Conservation (phyloP, 345 rosid species). For the Gynandropsis gynandra region DNA sequence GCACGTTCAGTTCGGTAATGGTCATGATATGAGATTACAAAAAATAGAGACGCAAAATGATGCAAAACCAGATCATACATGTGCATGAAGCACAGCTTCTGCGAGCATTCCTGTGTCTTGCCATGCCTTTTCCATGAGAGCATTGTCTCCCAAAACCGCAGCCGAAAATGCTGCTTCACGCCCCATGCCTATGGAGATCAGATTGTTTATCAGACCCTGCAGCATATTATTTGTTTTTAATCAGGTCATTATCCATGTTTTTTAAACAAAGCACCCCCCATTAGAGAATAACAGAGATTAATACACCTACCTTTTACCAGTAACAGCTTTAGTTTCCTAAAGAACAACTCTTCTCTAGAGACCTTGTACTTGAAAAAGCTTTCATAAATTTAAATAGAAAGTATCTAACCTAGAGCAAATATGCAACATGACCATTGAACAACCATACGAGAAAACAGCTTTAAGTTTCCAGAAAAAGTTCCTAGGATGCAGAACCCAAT, state of each 20-base stretch:
- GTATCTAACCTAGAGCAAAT: too few species aligned
- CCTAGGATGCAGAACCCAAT: constrained; percentile 4
- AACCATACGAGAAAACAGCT: not conserved
- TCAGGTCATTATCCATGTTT: not conserved
- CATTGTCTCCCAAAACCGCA: constrained; percentile 91
- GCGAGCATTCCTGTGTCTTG: constrained; percentile 99
- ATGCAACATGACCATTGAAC: not conserved
- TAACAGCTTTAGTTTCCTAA: not conserved
- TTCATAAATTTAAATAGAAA: too few species aligned
- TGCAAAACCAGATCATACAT: constrained; percentile 42
- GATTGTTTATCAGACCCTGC: constrained; percentile 82
- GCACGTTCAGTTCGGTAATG: constrained; percentile 14
- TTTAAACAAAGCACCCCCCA: too few species aligned
- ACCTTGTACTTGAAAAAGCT: not conserved
- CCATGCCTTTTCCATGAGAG: constrained; percentile 98
- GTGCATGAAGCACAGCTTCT: constrained; percentile 99
- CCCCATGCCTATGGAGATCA: constrained; percentile 84
- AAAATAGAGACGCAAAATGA: not conserved
- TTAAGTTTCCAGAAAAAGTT: not conserved
- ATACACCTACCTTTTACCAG: not conserved
- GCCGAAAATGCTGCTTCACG: constrained; percentile 96
- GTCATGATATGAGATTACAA: constrained; percentile 13
- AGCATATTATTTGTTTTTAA: constrained; percentile 15
- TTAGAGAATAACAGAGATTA: too few species aligned
- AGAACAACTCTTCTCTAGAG: not conserved